A percentile compares a stretch with the other conserved stretches of the same genome.
Conservation (phyloP, 2,329 filamentous ascomycete species). For the Taxawa tesnikishii region DNA sequence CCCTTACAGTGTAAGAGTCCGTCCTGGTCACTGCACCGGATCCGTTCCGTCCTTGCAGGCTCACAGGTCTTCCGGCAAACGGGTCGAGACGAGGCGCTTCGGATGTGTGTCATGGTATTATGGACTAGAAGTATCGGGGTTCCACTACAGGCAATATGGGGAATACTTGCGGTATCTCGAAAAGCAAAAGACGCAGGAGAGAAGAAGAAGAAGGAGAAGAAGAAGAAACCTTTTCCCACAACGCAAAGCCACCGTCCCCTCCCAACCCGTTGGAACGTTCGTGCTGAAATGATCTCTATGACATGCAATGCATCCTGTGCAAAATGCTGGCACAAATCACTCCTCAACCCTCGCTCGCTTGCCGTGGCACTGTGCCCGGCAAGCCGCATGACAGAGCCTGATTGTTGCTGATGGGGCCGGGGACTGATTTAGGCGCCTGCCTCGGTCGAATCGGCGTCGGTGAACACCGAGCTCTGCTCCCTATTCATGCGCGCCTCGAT, state of each 20-base stretch:
- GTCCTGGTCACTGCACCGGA: too few species aligned
- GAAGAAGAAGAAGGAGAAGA: too few species aligned
- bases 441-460: conserved; percentile 10
- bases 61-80: too few species aligned
- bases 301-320: neutral
- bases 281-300: neutral
- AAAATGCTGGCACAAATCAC: neutral
- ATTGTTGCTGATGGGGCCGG: neutral
- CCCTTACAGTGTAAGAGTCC: too few species aligned
- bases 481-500: conserved; percentile 96
- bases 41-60: too few species aligned
- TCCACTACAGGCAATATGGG: conserved; percentile 8
- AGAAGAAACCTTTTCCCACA: too few species aligned
- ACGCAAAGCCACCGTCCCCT: too few species aligned
- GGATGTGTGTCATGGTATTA: conserved; percentile 6
- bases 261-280: too few species aligned
- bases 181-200: conserved; percentile 7
- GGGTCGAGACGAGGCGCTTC: too few species aligned
- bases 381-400: neutral
- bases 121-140: conserved; percentile 4
- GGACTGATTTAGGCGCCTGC: conserved; percentile 10
- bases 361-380: neutral
- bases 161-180: conserved; percentile 4
- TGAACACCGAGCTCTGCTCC: conserved; percentile 17
- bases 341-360: neutral